Percentiles rank a stretch among this genome's conserved stretches.
Evolutionary conservation across 2,329 filamentous ascomycete species (phyloP).

Genomic region (Nectriaceae sp.): DNA sequence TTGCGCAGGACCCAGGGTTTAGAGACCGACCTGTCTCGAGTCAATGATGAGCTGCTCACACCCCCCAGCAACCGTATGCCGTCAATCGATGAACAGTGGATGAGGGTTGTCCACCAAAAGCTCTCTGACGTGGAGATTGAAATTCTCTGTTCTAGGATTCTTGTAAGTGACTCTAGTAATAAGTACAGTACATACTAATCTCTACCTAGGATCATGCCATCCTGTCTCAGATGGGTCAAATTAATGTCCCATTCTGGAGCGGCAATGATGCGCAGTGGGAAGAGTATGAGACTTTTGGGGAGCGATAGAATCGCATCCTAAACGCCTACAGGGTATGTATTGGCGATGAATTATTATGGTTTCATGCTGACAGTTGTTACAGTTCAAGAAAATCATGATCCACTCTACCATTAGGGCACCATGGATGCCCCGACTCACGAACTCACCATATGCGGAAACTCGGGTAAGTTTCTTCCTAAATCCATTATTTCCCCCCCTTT

Average conservation of each 20-base stretch:
- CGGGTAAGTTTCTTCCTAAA: constrained; percentile 6
- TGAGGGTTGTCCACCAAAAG: constrained; percentile 18
- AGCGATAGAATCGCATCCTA: constrained; percentile 26
- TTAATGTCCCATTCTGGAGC: constrained; percentile 23
- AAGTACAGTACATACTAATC: rapidly evolving
- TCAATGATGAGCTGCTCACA: constrained; percentile 13
- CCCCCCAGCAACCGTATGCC: constrained; percentile 19
- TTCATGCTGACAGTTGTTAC: neutral
- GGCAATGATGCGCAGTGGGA: constrained; percentile 25
- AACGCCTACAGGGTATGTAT: constrained; percentile 19
- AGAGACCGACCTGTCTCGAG: constrained; percentile 2
- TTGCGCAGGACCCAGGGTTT: neutral
- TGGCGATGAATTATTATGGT: neutral
- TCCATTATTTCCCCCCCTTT: rapidly evolving
- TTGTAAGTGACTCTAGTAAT: constrained; percentile 3
- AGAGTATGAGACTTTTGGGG: constrained; percentile 23
- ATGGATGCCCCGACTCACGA: constrained; percentile 23
- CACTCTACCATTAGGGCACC: constrained; percentile 24
- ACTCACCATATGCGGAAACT: constrained; percentile 20
- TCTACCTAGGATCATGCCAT: constrained; percentile 17
- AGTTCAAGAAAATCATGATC: constrained; percentile 26
- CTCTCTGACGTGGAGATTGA: constrained; percentile 25
- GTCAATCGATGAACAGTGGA: constrained; percentile 16
- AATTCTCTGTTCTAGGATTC: constrained; percentile 19
- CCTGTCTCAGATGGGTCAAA: constrained; percentile 17